A percentile compares a stretch with the other conserved stretches of the same genome.
phyloP scores from a whole-genome alignment of 1,284 basidiomycete species.

The Ganoderma meredithae region DNA sequence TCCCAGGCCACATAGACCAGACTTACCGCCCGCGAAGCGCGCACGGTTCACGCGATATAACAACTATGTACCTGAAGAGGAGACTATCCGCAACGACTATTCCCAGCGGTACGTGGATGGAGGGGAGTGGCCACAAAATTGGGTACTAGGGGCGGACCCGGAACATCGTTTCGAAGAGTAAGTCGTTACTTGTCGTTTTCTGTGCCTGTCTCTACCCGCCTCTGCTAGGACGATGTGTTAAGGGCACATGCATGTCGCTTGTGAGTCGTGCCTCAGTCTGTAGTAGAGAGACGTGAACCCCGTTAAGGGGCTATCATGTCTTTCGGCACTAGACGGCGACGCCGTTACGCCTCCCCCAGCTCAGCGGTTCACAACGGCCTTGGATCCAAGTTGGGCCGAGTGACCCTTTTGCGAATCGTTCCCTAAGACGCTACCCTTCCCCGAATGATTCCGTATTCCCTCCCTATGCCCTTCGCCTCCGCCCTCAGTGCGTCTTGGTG shows the following conservation, averaged over 20 bases:
- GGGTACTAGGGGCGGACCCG: constrained; percentile 86
- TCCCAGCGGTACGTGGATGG: constrained; percentile 89
- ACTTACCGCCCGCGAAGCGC: constrained; percentile 74
- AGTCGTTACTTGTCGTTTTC: constrained; percentile 42
- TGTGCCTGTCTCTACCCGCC: too few relatives aligned
- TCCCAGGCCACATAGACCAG: constrained; percentile 52
- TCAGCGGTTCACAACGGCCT: too few relatives aligned
- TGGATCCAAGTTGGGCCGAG: too few relatives aligned
- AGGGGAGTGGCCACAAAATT: constrained; percentile 92
- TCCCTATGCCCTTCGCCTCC: neutral
- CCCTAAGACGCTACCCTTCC: too few relatives aligned
- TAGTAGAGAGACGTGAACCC: neutral
- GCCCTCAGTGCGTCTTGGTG: neutral
- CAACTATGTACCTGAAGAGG: constrained; percentile 90
- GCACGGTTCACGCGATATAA: constrained; percentile 70
- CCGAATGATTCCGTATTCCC: too few relatives aligned
- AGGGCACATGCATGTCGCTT: neutral
- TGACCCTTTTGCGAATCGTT: too few relatives aligned
- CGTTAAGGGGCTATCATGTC: neutral
- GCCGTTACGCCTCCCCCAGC: too few relatives aligned
- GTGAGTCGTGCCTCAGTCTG: neutral
- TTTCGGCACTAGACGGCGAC: too few relatives aligned
- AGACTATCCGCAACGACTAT: constrained; percentile 96
- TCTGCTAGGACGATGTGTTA: neutral
- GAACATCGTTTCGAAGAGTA: constrained; percentile 93